phyloP scores from a whole-genome alignment of 768 basidiomycete genomes.

The Sporobolomyces roseus region DNA sequence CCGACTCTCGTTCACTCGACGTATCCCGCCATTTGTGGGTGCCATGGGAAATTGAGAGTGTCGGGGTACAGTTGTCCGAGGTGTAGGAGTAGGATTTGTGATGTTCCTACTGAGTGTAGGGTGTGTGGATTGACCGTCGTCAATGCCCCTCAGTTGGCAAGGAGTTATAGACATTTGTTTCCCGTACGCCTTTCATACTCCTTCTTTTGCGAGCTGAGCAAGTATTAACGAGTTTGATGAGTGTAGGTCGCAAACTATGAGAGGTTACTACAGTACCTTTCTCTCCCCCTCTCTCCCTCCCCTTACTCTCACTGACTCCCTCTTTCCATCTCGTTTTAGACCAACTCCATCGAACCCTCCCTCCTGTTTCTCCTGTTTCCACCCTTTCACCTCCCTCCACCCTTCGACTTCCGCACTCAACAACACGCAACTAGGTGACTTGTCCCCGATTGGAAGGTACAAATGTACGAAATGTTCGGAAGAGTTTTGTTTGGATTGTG shows the following conservation, averaged over 20 bases:
- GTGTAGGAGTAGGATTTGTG: slow-evolving; percentile 88
- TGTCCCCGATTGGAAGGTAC: slow-evolving; percentile 82
- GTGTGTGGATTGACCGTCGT: slow-evolving; percentile 97
- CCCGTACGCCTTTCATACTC: slow-evolving; percentile 60
- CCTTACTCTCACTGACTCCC: neutral
- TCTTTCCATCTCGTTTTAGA: slow-evolving; percentile 21
- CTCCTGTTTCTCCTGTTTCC: slow-evolving; percentile 74
- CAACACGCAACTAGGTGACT: slow-evolving; percentile 57
- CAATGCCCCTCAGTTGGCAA: slow-evolving; percentile 90
- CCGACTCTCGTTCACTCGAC: slow-evolving; percentile 79
- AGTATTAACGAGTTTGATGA: too few species aligned
- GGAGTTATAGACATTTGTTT: slow-evolving; percentile 93
- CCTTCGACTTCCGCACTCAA: slow-evolving; percentile 49
- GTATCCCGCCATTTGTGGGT: slow-evolving; percentile 79
- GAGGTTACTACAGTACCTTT: slow-evolving; percentile 10
- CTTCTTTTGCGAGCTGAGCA: too few species aligned
- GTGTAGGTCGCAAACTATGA: slow-evolving; percentile 28
- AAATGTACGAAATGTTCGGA: slow-evolving; percentile 76
- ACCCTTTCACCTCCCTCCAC: slow-evolving; percentile 55
- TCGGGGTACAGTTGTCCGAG: slow-evolving; percentile 94
- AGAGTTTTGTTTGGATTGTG: slow-evolving; percentile 93
- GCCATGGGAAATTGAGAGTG: slow-evolving; percentile 86
- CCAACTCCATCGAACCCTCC: slow-evolving; percentile 40
- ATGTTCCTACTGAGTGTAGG: slow-evolving; percentile 96
- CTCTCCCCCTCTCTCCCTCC: neutral